phyloP scores from a whole-genome alignment of 352 stramenopile genomes.

The Globisporangium orthogonon region DNA sequence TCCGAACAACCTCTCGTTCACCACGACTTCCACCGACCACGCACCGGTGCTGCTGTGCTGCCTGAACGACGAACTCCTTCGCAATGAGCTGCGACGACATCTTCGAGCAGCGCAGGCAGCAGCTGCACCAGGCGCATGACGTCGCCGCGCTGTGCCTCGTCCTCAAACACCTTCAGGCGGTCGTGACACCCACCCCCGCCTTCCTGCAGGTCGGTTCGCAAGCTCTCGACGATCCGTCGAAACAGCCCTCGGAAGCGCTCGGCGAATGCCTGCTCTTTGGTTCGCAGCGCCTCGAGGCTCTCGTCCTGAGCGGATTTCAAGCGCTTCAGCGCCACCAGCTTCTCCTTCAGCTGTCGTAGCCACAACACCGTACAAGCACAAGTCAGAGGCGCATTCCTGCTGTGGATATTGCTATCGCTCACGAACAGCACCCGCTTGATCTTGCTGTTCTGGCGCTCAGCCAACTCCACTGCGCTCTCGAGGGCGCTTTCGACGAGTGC shows the following conservation, averaged over 20 bases:
- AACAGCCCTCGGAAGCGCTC: conserved; percentile 17
- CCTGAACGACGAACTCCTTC: not conserved
- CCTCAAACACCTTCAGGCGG: conserved; percentile 6
- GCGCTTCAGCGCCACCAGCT: conserved; percentile 13
- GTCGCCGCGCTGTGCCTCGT: conserved; percentile 20
- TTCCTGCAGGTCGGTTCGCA: conserved; percentile 1
- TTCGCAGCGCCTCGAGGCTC: conserved; percentile 10
- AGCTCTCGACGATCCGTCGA: not conserved
- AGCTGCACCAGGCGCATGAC: conserved; percentile 37
- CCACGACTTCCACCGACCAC: not conserved
- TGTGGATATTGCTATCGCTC: too few relatives aligned
- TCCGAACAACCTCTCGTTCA: not conserved
- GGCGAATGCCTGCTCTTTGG: conserved; percentile 13
- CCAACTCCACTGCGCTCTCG: conserved; percentile 19
- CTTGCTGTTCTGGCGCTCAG: conserved; percentile 31
- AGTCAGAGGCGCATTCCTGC: not conserved
- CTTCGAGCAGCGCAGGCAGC: conserved; percentile 44
- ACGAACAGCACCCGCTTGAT: conserved; percentile 18
- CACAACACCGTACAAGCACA: not conserved
- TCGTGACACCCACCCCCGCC: not conserved
- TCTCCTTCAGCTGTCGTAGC: conserved; percentile 16
- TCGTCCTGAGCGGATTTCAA: conserved; percentile 21
- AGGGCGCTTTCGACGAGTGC: conserved; percentile 17
- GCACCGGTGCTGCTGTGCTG: not conserved
- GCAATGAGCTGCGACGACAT: conserved; percentile 22